These are phyloP conservation scores for Alternaria burnsii DNA, from an alignment of 2,329 filamentous ascomycete species.

Conservation along the genomic window DNA sequence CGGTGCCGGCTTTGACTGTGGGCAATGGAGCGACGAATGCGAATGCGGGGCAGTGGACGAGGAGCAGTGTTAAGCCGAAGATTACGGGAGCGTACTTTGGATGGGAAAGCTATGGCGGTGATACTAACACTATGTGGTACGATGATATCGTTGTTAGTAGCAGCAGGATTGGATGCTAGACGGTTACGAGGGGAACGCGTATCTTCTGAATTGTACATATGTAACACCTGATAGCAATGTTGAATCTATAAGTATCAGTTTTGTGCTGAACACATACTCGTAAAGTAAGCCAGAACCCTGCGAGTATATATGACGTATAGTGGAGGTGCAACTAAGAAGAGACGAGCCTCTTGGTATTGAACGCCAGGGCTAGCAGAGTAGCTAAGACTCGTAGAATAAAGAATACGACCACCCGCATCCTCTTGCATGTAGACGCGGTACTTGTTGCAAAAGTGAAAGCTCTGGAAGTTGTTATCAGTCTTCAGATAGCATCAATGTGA, in stretches of 20 bases:
- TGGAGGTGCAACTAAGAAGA: background rate
- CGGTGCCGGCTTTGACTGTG: constrained; percentile 62
- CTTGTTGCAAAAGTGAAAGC: background rate
- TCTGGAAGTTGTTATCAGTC: background rate
- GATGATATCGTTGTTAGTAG: constrained; percentile 65
- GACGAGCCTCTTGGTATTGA: background rate
- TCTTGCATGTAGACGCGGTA: background rate
- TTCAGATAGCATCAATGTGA: background rate
- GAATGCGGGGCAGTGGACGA: constrained; percentile 64
- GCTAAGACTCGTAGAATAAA: background rate
- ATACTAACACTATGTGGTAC: constrained; percentile 70
- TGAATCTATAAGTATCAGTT: background rate
- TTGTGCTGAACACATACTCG: background rate
- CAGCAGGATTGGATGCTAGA: constrained; percentile 59
- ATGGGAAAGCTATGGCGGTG: constrained; percentile 70
- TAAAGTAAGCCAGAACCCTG: background rate
- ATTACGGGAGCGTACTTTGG: constrained; percentile 67
- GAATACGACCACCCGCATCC: background rate
- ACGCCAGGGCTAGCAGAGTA: background rate
- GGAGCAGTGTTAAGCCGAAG: constrained; percentile 60
- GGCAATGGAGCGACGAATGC: constrained; percentile 59
- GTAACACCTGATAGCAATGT: background rate
- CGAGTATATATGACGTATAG: background rate
- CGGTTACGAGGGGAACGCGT: background rate
- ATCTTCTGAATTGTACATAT: background rate